Conservation (phyloP, 345 rosid species). For the Eucalyptus curtisii region DNA sequence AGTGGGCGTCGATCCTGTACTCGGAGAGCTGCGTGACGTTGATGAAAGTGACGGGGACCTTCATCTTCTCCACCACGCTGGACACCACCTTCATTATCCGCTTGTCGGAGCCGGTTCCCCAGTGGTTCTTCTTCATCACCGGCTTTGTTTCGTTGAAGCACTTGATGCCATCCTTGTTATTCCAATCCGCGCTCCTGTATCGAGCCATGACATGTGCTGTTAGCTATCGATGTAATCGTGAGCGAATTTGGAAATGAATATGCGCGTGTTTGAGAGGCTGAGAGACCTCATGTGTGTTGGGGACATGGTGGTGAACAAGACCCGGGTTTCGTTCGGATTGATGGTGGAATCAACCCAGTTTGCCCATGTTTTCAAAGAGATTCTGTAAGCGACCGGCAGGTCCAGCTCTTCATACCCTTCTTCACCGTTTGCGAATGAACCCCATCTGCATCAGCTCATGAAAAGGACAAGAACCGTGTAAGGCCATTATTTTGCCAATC, state of each 20-base stretch:
- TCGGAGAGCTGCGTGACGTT: conserved; percentile 86
- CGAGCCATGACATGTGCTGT: background rate
- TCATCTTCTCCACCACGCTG: conserved; percentile 36
- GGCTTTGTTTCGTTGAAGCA: conserved; percentile 91
- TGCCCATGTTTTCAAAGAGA: conserved; percentile 84
- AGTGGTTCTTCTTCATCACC: conserved; percentile 34
- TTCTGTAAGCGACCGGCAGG: conserved; percentile 48
- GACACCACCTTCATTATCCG: conserved; percentile 68
- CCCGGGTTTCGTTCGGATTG: conserved; percentile 63
- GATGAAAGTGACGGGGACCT: conserved; percentile 54
- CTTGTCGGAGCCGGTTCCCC: conserved; percentile 37
- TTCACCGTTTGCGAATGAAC: conserved; percentile 75
- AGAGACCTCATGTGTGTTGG: conserved; percentile 68
- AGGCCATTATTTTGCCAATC: background rate
- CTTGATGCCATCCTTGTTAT: conserved; percentile 41
- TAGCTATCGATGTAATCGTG: background rate
- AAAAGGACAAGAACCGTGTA: background rate
- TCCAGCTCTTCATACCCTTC: conserved; percentile 59
- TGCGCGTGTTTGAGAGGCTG: background rate
- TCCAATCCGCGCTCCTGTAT: conserved; percentile 65
- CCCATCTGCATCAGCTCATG: conserved; percentile 33
- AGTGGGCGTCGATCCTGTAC: conserved; percentile 71
- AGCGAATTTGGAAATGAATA: background rate
- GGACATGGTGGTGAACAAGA: conserved; percentile 86
- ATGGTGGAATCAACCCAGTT: conserved; percentile 79